Percentiles rank a stretch among this genome's conserved stretches.
Conservation (phyloP, 768 basidiomycete genomes). For the Hortiboletus campestris region DNA sequence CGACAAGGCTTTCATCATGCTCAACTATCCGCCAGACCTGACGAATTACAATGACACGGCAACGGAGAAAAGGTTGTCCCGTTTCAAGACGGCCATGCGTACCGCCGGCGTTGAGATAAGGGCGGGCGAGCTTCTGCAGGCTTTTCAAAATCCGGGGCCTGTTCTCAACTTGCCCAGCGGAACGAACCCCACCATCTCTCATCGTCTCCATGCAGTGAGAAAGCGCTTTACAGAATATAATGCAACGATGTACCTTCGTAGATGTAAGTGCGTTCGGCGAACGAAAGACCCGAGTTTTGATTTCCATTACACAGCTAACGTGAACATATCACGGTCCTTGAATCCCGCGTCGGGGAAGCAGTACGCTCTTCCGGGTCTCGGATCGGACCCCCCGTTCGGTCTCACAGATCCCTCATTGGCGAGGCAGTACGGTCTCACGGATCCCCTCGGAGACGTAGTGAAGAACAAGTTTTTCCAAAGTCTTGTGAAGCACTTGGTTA, state of each 20-base stretch:
- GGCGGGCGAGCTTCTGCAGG: not conserved
- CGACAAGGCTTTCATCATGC: not conserved
- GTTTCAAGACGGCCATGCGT: not conserved
- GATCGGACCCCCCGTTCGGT: not conserved
- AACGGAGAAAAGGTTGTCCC: not conserved
- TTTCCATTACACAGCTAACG: not conserved
- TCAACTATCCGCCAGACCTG: not conserved
- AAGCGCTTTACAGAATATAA: not conserved
- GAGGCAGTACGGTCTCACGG: not conserved
- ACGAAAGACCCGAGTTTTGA: not conserved
- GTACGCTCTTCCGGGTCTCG: not conserved
- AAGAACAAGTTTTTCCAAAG: not conserved
- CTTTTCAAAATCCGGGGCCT: not conserved
- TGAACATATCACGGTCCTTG: not conserved
- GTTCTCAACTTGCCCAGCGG: not conserved
- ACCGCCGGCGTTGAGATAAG: not conserved
- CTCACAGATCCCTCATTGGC: not conserved
- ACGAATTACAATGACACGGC: not conserved
- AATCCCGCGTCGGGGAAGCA: not conserved
- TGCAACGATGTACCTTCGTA: not conserved
- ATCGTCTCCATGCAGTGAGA: not conserved
- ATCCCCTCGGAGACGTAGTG: not conserved
- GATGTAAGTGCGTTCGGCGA: not conserved
- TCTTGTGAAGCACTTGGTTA: not conserved
- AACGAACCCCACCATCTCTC: no score